Conservation (phyloP, 1,284 basidiomycete genomes). For the Cronartium ribicola region DNA sequence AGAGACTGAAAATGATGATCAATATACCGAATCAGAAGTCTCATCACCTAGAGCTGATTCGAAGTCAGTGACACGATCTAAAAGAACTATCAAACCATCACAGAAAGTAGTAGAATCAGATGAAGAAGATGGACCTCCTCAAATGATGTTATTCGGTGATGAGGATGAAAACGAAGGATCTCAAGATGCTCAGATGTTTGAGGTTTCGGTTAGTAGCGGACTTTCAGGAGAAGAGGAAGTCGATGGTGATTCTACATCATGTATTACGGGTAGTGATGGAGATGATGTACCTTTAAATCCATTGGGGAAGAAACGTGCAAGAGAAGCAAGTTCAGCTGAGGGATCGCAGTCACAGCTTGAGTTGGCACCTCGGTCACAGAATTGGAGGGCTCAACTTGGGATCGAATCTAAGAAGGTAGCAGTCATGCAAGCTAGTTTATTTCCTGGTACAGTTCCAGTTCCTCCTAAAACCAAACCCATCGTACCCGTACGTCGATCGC, state of each 20-base stretch:
- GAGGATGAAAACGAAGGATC: conserved; percentile 8
- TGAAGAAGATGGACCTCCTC: conserved; percentile 30
- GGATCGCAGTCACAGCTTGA: conserved; percentile 12
- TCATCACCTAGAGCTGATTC: conserved; percentile 5
- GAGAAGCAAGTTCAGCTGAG: conserved; percentile 16
- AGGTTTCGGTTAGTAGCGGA: neutral
- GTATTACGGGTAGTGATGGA: conserved; percentile 39
- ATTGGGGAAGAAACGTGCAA: conserved; percentile 33
- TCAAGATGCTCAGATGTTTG: neutral
- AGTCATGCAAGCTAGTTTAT: conserved; percentile 42
- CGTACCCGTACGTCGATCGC: too few species aligned
- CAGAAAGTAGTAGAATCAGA: conserved; percentile 1
- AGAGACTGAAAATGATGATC: conserved; percentile 45
- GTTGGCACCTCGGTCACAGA: neutral
- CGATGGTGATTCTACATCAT: conserved; percentile 34
- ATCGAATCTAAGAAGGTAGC: conserved; percentile 42
- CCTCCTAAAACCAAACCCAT: neutral
- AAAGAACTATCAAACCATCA: neutral
- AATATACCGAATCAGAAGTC: conserved; percentile 38
- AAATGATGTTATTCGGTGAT: conserved; percentile 35
- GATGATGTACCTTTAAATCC: neutral
- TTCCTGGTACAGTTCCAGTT: conserved; percentile 27
- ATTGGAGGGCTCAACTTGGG: conserved; percentile 28
- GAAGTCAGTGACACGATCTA: neutral
- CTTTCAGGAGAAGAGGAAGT: neutral